These are phyloP conservation scores for Ophiognomonia clavigignenti-juglandacearum DNA, from an alignment of 2,329 filamentous ascomycete species.

Conservation along the genomic window DNA sequence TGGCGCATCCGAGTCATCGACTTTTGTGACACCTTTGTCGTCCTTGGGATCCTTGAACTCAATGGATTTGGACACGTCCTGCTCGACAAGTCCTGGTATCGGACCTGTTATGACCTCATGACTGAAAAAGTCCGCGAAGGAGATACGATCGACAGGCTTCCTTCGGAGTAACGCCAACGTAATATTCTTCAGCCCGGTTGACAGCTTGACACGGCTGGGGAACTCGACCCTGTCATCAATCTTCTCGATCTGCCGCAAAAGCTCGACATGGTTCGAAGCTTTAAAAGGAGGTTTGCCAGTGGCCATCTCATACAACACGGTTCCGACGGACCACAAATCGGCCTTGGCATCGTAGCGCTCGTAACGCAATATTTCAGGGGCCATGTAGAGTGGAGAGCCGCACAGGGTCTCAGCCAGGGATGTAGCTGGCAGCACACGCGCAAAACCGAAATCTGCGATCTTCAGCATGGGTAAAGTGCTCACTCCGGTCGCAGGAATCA, in stretches of 20 bases:
- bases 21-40: slow-evolving; percentile 24
- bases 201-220: slow-evolving; percentile 65
- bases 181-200: slow-evolving; percentile 71
- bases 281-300: slow-evolving; percentile 86
- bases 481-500: slow-evolving; percentile 76
- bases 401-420: slow-evolving; percentile 94
- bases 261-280: slow-evolving; percentile 89
- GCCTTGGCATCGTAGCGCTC: slow-evolving; percentile 97
- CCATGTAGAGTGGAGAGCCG: slow-evolving; percentile 97
- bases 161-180: slow-evolving; percentile 79
- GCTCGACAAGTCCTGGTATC: slow-evolving; percentile 77
- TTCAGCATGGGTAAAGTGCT: slow-evolving; percentile 91
- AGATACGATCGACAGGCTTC: slow-evolving; percentile 78
- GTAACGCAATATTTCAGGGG: slow-evolving; percentile 92
- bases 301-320: slow-evolving; percentile 93
- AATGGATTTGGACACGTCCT: slow-evolving; percentile 55
- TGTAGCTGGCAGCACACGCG: slow-evolving; percentile 82
- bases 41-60: slow-evolving; percentile 31
- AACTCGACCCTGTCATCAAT: slow-evolving; percentile 84
- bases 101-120: slow-evolving; percentile 66
- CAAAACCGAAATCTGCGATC: slow-evolving; percentile 98
- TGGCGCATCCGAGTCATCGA: slow-evolving; percentile 25
- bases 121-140: slow-evolving; percentile 80
- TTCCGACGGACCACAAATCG: slow-evolving; percentile 96
- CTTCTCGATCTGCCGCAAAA: slow-evolving; percentile 86